phyloP scores from a whole-genome alignment of 768 basidiomycete species.

The Rhodotorula diobovata region DNA sequence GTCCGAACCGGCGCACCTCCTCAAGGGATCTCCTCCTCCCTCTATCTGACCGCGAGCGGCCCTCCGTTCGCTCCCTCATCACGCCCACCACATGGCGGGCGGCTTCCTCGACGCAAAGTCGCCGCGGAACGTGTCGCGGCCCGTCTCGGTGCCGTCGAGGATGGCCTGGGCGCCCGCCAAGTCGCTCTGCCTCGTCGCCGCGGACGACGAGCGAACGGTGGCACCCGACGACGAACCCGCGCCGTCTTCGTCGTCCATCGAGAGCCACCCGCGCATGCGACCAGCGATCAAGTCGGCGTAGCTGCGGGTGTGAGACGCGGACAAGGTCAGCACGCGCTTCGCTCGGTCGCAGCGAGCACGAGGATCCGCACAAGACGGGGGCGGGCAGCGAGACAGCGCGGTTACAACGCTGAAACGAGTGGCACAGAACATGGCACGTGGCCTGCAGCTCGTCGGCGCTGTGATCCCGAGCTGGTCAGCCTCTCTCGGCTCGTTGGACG shows the following conservation, averaged over 20 bases:
- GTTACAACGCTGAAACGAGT: conserved; percentile 26
- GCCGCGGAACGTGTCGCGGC: conserved; percentile 10
- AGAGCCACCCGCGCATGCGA: conserved; percentile 14
- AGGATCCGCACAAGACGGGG: conserved; percentile 16
- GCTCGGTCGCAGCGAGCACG: neutral
- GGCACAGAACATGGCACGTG: neutral
- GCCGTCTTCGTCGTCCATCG: neutral
- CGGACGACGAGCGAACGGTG: neutral
- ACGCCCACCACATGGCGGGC: conserved; percentile 19
- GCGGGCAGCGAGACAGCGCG: conserved; percentile 28
- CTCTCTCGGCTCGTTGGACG: neutral
- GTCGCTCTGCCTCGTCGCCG: neutral
- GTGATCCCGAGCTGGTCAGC: neutral
- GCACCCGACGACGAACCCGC: neutral
- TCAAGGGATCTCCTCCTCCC: neutral
- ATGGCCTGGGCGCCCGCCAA: neutral
- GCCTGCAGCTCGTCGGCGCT: conserved; percentile 17
- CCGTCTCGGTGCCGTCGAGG: neutral
- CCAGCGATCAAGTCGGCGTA: conserved; percentile 27
- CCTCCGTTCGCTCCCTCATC: neutral
- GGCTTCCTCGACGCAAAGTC: neutral
- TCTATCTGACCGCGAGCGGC: neutral
- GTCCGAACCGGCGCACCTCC: neutral
- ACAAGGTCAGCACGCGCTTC: neutral
- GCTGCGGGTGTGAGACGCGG: neutral